A percentile compares a stretch with the other conserved stretches of the same genome.
phyloP scores from a whole-genome alignment of 192 early-diverging fungal species.

The Lunasporangiospora selenospora region DNA sequence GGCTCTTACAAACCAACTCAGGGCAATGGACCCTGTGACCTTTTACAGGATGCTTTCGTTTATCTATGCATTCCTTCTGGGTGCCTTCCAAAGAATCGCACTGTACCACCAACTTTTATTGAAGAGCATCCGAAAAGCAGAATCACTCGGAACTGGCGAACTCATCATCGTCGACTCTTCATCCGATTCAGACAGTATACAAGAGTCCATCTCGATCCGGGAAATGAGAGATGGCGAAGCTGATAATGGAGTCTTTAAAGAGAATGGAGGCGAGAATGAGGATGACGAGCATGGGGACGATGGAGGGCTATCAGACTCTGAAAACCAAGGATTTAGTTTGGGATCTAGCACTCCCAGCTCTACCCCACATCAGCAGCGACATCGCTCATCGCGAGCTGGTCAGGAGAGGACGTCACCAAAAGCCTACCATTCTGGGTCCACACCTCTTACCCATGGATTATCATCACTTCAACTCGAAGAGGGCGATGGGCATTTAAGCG shows the following conservation, averaged over 20 bases:
- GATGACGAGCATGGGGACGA: conserved; percentile 18
- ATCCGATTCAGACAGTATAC: conserved; percentile 30
- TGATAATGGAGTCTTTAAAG: conserved; percentile 2
- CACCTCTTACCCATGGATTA: conserved; percentile 14
- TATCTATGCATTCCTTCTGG: conserved; percentile 78
- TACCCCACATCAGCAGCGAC: conserved; percentile 10
- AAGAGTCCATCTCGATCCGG: conserved; percentile 21
- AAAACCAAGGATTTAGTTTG: conserved; percentile 34
- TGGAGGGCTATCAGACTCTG: conserved; percentile 22
- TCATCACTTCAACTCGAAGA: conserved; percentile 20
- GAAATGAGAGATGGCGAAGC: conserved; percentile 20
- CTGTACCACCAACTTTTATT: conserved; percentile 77
- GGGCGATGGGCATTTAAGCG: conserved; percentile 16
- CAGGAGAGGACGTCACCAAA: not conserved
- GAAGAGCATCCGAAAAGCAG: conserved; percentile 66
- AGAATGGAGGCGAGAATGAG: conserved; percentile 6
- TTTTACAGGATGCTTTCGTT: conserved; percentile 81
- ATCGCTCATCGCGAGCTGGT: conserved; percentile 14
- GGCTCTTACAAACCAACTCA: conserved; percentile 71
- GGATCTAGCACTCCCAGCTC: conserved; percentile 35
- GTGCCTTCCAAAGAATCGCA: conserved; percentile 73
- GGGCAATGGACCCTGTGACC: conserved; percentile 82
- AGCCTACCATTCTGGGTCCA: not conserved
- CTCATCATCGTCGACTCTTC: conserved; percentile 29
- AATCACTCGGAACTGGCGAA: conserved; percentile 47